phyloP scores from a whole-genome alignment of 305 asterid species.

The Fraxinus angustifolia region DNA sequence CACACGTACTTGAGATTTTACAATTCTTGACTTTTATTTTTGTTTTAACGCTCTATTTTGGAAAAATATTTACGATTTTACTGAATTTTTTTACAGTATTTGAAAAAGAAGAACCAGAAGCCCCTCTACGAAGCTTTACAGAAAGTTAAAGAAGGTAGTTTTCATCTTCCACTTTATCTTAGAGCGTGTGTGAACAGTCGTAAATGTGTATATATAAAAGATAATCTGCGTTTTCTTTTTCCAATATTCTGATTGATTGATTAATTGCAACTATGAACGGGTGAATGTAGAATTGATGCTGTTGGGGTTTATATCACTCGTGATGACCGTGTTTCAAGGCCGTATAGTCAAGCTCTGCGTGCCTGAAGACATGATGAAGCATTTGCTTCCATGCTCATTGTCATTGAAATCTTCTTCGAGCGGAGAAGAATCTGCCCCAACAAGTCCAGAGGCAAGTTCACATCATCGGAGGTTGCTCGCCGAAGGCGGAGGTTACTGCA shows the following conservation, averaged over 20 bases:
- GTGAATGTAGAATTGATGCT: conserved; percentile 47
- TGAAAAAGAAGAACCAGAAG: conserved; percentile 76
- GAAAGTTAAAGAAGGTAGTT: conserved; percentile 88
- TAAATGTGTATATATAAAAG: not conserved
- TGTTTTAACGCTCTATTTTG: not conserved
- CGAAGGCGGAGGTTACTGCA: conserved; percentile 59
- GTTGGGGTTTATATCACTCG: conserved; percentile 48
- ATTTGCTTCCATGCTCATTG: conserved; percentile 53
- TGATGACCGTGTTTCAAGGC: conserved; percentile 38
- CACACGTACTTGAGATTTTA: not conserved
- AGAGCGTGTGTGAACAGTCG: not conserved
- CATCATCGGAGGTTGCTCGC: conserved; percentile 45
- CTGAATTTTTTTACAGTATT: conserved; percentile 51
- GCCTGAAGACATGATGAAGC: conserved; percentile 20
- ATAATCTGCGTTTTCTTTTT: not conserved
- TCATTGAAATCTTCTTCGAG: conserved; percentile 17
- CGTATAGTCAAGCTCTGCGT: conserved; percentile 38
- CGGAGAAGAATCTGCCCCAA: conserved; percentile 36
- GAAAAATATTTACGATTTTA: conserved; percentile 11
- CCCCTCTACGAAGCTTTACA: conserved; percentile 82
- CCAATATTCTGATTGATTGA: not conserved
- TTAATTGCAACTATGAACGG: not conserved
- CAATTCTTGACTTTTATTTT: not conserved
- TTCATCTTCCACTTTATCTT: not conserved
- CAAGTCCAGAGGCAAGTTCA: conserved; percentile 21